phyloP scores from a whole-genome alignment of 495 filamentous ascomycete genomes.

The Geoglossum glabrum region DNA sequence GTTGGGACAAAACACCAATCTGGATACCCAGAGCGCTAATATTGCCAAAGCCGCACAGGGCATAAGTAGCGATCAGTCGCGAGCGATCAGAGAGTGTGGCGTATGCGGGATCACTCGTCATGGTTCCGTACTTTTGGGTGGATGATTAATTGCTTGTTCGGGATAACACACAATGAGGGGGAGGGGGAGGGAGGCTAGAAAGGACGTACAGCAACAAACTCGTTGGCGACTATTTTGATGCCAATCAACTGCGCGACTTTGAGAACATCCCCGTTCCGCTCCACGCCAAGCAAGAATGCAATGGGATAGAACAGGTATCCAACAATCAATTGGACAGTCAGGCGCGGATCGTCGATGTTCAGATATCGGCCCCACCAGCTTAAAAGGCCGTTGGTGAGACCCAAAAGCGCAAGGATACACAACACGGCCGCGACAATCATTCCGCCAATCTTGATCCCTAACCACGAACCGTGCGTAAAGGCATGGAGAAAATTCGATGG shows the following conservation, averaged over 20 bases:
- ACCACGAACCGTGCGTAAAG: constrained; percentile 72
- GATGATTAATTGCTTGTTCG: too few relatives aligned
- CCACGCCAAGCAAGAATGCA: constrained; percentile 71
- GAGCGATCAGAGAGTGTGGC: constrained; percentile 41
- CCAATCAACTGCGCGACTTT: constrained; percentile 65
- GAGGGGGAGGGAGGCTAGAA: too few relatives aligned
- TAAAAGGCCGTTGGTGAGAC: constrained; percentile 54
- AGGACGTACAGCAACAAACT: constrained; percentile 44
- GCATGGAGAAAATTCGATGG: constrained; percentile 68
- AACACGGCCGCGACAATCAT: constrained; percentile 66
- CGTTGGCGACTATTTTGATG: too few relatives aligned
- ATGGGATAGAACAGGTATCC: constrained; percentile 73
- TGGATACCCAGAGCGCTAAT: constrained; percentile 68
- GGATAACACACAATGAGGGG: too few relatives aligned
- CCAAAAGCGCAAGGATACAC: constrained; percentile 68
- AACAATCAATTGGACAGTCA: constrained; percentile 46
- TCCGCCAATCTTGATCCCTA: constrained; percentile 71
- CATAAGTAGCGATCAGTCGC: constrained; percentile 50
- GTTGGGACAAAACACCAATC: constrained; percentile 66
- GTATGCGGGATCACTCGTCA: constrained; percentile 4
- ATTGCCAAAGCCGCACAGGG: constrained; percentile 48
- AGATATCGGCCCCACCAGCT: constrained; percentile 81
- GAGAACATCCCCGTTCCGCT: constrained; percentile 41
- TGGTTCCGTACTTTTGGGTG: too few relatives aligned
- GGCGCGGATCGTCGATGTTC: constrained; percentile 42